Evolutionary conservation across 768 basidiomycete species (phyloP).

Genomic region (Amyloporia xantha): DNA sequence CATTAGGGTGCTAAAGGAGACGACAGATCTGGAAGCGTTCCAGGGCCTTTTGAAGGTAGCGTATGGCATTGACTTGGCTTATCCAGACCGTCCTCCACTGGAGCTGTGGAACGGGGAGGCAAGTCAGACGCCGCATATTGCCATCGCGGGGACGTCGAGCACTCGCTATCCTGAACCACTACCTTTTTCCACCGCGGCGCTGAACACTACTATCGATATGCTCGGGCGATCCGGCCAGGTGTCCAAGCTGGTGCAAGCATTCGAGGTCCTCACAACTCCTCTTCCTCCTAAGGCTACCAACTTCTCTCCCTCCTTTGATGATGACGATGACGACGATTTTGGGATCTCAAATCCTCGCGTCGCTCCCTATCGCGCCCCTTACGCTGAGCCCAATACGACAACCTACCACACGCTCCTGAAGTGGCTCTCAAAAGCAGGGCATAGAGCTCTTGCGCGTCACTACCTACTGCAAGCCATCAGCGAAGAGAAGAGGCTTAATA

Average conservation of each 20-base stretch:
- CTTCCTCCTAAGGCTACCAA: conserved; percentile 44
- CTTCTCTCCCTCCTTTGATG: conserved; percentile 52
- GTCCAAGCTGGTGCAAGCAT: conserved; percentile 65
- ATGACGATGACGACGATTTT: conserved; percentile 59
- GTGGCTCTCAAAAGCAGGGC: conserved; percentile 41
- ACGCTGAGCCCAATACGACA: conserved; percentile 57
- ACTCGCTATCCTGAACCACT: conserved; percentile 3
- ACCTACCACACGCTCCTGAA: conserved; percentile 59
- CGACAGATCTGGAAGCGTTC: conserved; percentile 49
- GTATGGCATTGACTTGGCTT: conserved; percentile 72
- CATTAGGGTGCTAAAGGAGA: conserved; percentile 63
- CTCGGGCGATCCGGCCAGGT: conserved; percentile 55
- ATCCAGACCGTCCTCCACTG: conserved; percentile 62
- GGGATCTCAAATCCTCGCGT: conserved; percentile 34
- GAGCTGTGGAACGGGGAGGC: conserved; percentile 27
- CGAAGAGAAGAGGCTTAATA: conserved; percentile 33
- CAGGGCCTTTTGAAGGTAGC: conserved; percentile 54
- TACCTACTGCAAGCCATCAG: conserved; percentile 50
- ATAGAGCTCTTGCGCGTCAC: conserved; percentile 56
- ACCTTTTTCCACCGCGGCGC: conserved; percentile 46
- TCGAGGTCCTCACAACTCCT: conserved; percentile 73
- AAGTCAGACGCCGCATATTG: not conserved
- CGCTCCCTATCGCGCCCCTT: conserved; percentile 31
- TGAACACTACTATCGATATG: conserved; percentile 70
- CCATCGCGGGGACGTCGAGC: not conserved